phyloP scores from a whole-genome alignment of 495 filamentous ascomycete genomes.

The Aspergillus ostianus region DNA sequence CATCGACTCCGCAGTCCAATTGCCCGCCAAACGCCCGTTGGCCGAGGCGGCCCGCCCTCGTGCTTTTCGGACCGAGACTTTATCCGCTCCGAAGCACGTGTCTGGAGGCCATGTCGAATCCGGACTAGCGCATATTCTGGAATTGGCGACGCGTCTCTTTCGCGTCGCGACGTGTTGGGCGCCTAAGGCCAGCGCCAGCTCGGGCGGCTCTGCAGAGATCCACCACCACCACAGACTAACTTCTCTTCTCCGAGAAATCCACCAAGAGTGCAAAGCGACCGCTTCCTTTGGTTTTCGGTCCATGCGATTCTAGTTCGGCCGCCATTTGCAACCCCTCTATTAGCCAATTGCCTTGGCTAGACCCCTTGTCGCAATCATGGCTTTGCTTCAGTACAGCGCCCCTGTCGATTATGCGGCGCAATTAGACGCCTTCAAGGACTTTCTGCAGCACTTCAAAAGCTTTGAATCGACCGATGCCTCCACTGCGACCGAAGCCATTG shows the following conservation, averaged over 20 bases:
- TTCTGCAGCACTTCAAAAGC: constrained; percentile 84
- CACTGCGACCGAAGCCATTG: constrained; percentile 69
- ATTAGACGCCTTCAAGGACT: constrained; percentile 83
- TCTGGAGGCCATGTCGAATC: not conserved
- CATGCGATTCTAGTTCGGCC: constrained; percentile 12
- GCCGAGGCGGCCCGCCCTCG: constrained; percentile 23
- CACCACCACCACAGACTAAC: constrained; percentile 1
- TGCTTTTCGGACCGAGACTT: constrained; percentile 33
- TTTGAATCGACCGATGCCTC: constrained; percentile 66
- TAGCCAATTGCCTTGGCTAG: constrained; percentile 19
- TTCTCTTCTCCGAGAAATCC: constrained; percentile 5
- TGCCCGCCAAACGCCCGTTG: constrained; percentile 16
- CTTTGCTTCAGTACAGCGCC: constrained; percentile 69
- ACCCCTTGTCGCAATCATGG: constrained; percentile 55
- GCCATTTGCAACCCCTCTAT: constrained; percentile 21
- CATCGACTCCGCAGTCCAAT: constrained; percentile 27
- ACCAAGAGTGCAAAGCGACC: constrained; percentile 8
- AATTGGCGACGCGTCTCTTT: constrained; percentile 27
- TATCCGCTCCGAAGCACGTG: constrained; percentile 31
- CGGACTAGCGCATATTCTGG: constrained; percentile 11
- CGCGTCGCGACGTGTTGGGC: constrained; percentile 28
- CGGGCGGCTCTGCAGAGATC: constrained; percentile 6
- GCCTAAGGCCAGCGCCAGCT: constrained; percentile 17
- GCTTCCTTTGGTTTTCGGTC: constrained; percentile 11
- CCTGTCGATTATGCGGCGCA: constrained; percentile 86